Percentiles rank a stretch among this genome's conserved stretches.
phyloP scores from a whole-genome alignment of 2,329 filamentous ascomycete species.

The Xylaria sp. region DNA sequence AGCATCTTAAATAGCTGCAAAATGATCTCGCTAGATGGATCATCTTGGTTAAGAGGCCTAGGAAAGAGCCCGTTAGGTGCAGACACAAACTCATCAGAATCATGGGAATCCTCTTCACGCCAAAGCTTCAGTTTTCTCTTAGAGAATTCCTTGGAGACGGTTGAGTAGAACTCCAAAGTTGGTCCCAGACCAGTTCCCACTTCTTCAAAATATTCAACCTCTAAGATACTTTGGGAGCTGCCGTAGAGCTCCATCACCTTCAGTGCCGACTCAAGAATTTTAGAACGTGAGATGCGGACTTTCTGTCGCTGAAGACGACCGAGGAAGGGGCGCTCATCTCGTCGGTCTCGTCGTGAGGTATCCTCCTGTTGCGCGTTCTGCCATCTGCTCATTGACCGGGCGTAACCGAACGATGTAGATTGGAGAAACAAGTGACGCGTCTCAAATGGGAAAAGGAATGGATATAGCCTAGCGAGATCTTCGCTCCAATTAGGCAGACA shows the following conservation, averaged over 20 bases:
- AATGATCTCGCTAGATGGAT: constrained; percentile 86
- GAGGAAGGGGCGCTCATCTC: constrained; percentile 90
- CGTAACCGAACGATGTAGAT: constrained; percentile 98
- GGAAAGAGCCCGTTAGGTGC: constrained; percentile 89
- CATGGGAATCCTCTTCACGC: constrained; percentile 85
- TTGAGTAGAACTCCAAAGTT: constrained; percentile 97
- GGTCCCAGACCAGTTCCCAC: constrained; percentile 96
- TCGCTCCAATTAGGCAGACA: constrained; percentile 97
- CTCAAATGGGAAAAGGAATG: constrained; percentile 98
- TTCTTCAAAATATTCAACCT: constrained; percentile 99
- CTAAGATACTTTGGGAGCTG: constrained; percentile 92
- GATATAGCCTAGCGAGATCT: constrained; percentile 90
- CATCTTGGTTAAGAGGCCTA: constrained; percentile 84
- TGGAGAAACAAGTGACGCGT: constrained; percentile 96
- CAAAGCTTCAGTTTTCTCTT: constrained; percentile 98
- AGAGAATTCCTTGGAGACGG: constrained; percentile 94
- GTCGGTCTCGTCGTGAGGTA: constrained; percentile 82
- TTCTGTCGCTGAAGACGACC: constrained; percentile 95
- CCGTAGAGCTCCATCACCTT: constrained; percentile 99
- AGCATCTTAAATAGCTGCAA: constrained; percentile 91
- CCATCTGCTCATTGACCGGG: constrained; percentile 96
- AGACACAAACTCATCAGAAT: constrained; percentile 83
- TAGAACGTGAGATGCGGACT: constrained; percentile 94
- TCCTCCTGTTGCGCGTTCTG: constrained; percentile 88
- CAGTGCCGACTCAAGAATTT: constrained; percentile 94